Conservation (phyloP, 306 rosid species). For the Glycine tomentella region DNA sequence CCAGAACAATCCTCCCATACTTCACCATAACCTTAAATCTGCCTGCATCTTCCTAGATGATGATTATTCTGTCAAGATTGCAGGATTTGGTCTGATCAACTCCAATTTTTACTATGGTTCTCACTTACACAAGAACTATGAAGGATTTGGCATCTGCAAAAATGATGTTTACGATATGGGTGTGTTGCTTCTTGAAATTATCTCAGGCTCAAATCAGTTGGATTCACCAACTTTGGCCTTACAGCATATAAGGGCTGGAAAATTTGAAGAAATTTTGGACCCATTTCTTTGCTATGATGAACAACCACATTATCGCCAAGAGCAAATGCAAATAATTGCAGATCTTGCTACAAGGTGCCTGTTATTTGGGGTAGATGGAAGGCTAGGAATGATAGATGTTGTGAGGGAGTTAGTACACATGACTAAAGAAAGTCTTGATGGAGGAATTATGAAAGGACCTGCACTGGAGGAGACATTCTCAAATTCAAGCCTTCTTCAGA, state of each 20-base stretch:
- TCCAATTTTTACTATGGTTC: conserved; percentile 47
- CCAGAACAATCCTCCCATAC: conserved; percentile 82
- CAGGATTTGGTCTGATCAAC: conserved; percentile 68
- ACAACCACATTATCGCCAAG: conserved; percentile 60
- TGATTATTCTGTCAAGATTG: conserved; percentile 69
- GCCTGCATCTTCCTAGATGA: conserved; percentile 68
- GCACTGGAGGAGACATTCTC: conserved; percentile 89
- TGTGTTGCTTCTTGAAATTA: conserved; percentile 74
- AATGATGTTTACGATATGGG: conserved; percentile 90
- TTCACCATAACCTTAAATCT: conserved; percentile 76
- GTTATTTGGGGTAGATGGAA: conserved; percentile 83
- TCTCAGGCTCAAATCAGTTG: conserved; percentile 73
- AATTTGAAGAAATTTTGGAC: conserved; percentile 83
- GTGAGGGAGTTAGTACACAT: conserved; percentile 69
- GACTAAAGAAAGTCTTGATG: conserved; percentile 62
- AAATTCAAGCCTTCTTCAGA: conserved; percentile 95
- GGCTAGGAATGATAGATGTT: conserved; percentile 80
- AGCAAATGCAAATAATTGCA: conserved; percentile 81
- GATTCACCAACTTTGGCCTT: conserved; percentile 66
- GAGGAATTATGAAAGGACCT: conserved; percentile 47
- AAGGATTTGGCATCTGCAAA: conserved; percentile 46
- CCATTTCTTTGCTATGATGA: conserved; percentile 80
- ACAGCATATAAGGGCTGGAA: conserved; percentile 74
- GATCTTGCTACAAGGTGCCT: conserved; percentile 93
- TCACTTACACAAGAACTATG: conserved; percentile 38